Percentiles rank a stretch among this genome's conserved stretches.
These are phyloP conservation scores for Picea sitchensis DNA, from an alignment of 75 land plant genomes.

Conservation along the genomic window DNA sequence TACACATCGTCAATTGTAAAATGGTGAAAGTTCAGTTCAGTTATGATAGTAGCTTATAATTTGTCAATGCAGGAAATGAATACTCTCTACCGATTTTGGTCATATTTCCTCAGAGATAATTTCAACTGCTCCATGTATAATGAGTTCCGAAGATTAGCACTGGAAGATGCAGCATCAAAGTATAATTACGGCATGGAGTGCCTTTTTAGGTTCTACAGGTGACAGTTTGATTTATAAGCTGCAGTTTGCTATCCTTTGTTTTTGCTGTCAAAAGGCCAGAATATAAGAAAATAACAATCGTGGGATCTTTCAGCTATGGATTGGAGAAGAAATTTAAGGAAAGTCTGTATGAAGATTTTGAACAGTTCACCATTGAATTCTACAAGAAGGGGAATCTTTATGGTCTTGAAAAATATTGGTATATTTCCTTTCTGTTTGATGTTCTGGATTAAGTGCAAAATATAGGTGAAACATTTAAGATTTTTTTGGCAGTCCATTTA, in stretches of 20 bases:
- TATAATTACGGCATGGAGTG: constrained; percentile 96
- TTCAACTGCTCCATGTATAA: constrained; percentile 82
- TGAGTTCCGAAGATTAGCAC: constrained; percentile 77
- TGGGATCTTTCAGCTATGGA: constrained; percentile 72
- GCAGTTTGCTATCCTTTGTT: not conserved
- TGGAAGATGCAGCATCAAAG: constrained; percentile 87
- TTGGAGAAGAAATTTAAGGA: constrained; percentile 84
- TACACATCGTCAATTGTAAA: too few relatives aligned
- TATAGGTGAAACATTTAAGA: not conserved
- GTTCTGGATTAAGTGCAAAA: not conserved
- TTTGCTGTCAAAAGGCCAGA: not conserved
- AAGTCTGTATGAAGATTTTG: constrained; percentile 93
- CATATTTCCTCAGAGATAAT: constrained; percentile 76
- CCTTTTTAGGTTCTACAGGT: constrained; percentile 99
- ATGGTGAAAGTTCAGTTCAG: too few relatives aligned
- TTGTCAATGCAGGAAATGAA: constrained; percentile 87
- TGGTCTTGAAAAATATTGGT: constrained; percentile 99
- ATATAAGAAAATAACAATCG: not conserved
- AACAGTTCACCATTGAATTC: constrained; percentile 78
- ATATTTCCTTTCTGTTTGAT: not conserved
- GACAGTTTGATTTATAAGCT: not conserved
- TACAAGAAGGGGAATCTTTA: constrained; percentile 89
- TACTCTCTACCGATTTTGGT: constrained; percentile 92
- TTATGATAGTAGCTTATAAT: too few relatives aligned
- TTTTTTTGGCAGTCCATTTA: not conserved